Evolutionary conservation across 1,284 basidiomycete species (phyloP), one percentile per base, ranked within the genome.

Genomic region (Coriolopsis trogii): DNA sequence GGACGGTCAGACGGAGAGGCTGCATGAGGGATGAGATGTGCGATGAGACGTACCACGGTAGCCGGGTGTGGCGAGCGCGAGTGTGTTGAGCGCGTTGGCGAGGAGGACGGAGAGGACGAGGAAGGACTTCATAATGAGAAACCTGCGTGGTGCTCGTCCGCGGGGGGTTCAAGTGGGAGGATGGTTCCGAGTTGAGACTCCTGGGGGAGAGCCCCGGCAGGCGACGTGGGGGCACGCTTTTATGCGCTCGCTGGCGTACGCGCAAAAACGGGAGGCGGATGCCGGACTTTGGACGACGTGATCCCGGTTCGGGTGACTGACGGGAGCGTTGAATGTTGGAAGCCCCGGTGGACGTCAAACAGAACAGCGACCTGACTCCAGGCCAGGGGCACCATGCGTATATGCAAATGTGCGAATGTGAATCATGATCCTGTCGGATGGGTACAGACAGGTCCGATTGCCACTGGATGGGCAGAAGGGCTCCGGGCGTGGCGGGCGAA

Each of bases 11-110:
- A 24, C 28, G 25, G 15, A 6, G n/a, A 10, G 16, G 12, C n/a
- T 8, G 20, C 15, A 25, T 12, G 24, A 30, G 12, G 38, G 24
- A 9, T n/a, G 18, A 13, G 15, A 29, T 21, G 13, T 25, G 21
- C 2, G 18, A n/a, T 21, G 33, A 16, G 26, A 46, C 57, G 37
- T 36, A 59, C 57, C 41, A 16, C 42, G 42, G 24, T 53, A 40
- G 39, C 44, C 36, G n/a, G 53, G 57, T 26, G 49, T 49, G 36
- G 52, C 44, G 39, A 59, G 53, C 21, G 57, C 57, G 7, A 49
- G 20, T 25, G 20, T 38, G 49, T 33, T 41, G 30, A 47, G 23
- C 16, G 42, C 49, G 36, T 36, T 38, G 34, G 46, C 43, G 23
- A 59, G 51, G 48, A 53, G 31, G 31, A 51, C 20, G 37, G 53